These are phyloP conservation scores for Knufia petricola DNA, from an alignment of 2,329 filamentous ascomycete genomes.

Conservation along the genomic window DNA sequence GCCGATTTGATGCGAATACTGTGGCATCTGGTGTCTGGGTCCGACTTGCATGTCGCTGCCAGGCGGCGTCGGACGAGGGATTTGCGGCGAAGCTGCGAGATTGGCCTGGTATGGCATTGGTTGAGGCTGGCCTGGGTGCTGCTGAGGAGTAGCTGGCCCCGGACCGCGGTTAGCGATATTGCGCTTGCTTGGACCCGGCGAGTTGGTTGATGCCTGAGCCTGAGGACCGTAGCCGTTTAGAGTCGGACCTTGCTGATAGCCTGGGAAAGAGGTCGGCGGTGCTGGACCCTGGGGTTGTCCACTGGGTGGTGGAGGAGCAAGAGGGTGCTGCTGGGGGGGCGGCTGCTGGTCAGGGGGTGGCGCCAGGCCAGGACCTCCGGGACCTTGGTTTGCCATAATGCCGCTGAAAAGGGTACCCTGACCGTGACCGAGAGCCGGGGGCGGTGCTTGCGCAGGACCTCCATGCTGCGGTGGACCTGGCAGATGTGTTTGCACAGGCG, in stretches of 20 bases:
- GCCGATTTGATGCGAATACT: constrained; percentile 39
- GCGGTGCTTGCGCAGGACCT: constrained; percentile 68
- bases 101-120: constrained; percentile 60
- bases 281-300: constrained; percentile 52
- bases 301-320: constrained; percentile 37
- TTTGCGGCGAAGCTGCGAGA: constrained; percentile 71
- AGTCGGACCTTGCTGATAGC: constrained; percentile 53
- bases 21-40: constrained; percentile 27
- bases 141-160: constrained; percentile 77
- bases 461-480: constrained; percentile 65
- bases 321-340: constrained; percentile 46
- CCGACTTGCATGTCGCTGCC: constrained; percentile 26
- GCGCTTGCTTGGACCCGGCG: constrained; percentile 71
- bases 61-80: constrained; percentile 70
- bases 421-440: constrained; percentile 76
- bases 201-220: constrained; percentile 73
- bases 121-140: constrained; percentile 62
- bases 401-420: constrained; percentile 85
- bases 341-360: constrained; percentile 59
- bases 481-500: constrained; percentile 53
- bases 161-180: constrained; percentile 48
- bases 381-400: constrained; percentile 85
- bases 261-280: constrained; percentile 64
- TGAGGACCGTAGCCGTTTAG: constrained; percentile 70
- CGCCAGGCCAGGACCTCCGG: constrained; percentile 75